These are phyloP conservation scores for Penicillium longicatenatum DNA, from an alignment of 495 filamentous ascomycete genomes.

Conservation along the genomic window DNA sequence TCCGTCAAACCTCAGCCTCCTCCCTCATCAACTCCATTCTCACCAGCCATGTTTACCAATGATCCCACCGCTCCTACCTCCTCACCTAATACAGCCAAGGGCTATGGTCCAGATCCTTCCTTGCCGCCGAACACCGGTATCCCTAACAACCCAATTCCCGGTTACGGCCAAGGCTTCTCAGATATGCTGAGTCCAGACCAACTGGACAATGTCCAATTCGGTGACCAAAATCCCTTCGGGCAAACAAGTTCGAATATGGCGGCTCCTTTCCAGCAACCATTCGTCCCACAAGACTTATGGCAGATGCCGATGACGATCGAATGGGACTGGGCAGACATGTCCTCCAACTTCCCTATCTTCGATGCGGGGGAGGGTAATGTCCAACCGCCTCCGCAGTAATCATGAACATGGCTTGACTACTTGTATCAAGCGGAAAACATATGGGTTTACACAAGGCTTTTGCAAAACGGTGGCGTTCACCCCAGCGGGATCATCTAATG, in stretches of 20 bases:
- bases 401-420: slow-evolving; percentile 12
- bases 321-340: slow-evolving; percentile 97
- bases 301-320: slow-evolving; percentile 95
- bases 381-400: slow-evolving; percentile 28
- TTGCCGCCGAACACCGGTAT: slow-evolving; percentile 35
- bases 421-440: slow-evolving; percentile 8
- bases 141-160: slow-evolving; percentile 32
- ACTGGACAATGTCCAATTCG: slow-evolving; percentile 42
- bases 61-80: slow-evolving; percentile 28
- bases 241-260: slow-evolving; percentile 41
- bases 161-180: slow-evolving; percentile 40
- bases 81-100: slow-evolving; percentile 27
- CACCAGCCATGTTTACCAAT: slow-evolving; percentile 35
- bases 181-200: slow-evolving; percentile 45
- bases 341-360: slow-evolving; percentile 50
- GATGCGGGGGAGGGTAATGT: slow-evolving; percentile 30
- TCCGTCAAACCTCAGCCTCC: slow-evolving; percentile 28
- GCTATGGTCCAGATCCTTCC: slow-evolving; percentile 33
- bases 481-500: not conserved
- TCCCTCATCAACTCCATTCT: slow-evolving; percentile 34
- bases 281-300: slow-evolving; percentile 96
- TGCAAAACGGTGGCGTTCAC: not conserved
- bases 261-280: slow-evolving; percentile 77
- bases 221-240: slow-evolving; percentile 43
- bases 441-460: not conserved